phyloP scores from a whole-genome alignment of 257 asterid species.

The Solanum bukasovii region DNA sequence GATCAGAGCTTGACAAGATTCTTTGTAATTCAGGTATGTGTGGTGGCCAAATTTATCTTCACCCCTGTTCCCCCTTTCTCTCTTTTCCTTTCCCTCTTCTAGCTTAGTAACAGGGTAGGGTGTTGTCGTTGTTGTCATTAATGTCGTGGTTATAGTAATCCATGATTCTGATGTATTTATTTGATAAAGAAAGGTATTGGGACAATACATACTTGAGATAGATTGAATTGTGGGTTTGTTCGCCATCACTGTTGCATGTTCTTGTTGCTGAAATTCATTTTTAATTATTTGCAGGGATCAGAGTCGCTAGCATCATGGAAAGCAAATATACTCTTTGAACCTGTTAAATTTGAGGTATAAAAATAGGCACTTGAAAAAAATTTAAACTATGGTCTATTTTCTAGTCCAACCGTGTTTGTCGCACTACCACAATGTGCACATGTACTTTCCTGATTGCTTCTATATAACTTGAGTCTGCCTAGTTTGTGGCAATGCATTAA shows the following conservation, averaged over 20 bases:
- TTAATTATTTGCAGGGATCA: slow-evolving; percentile 49
- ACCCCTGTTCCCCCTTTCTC: neutral
- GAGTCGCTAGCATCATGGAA: slow-evolving; percentile 96
- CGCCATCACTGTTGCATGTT: neutral
- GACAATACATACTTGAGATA: neutral
- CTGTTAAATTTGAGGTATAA: slow-evolving; percentile 80
- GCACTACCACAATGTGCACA: neutral
- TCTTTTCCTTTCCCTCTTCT: neutral
- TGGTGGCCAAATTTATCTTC: neutral
- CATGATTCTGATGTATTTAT: neutral
- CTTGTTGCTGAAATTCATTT: neutral
- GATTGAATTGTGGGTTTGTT: neutral
- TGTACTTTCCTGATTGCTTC: neutral
- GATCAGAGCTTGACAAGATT: slow-evolving; percentile 68
- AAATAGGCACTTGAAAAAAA: neutral
- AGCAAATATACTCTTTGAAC: slow-evolving; percentile 92
- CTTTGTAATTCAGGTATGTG: slow-evolving; percentile 76
- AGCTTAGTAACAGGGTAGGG: neutral
- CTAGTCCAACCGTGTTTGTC: neutral
- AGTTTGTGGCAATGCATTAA: neutral
- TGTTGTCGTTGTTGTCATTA: neutral
- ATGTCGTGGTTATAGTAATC: neutral
- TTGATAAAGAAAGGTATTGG: neutral
- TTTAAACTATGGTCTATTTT: neutral
- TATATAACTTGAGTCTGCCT: neutral